phyloP scores from a whole-genome alignment of 768 basidiomycete species.

The Myochromella boudieri region DNA sequence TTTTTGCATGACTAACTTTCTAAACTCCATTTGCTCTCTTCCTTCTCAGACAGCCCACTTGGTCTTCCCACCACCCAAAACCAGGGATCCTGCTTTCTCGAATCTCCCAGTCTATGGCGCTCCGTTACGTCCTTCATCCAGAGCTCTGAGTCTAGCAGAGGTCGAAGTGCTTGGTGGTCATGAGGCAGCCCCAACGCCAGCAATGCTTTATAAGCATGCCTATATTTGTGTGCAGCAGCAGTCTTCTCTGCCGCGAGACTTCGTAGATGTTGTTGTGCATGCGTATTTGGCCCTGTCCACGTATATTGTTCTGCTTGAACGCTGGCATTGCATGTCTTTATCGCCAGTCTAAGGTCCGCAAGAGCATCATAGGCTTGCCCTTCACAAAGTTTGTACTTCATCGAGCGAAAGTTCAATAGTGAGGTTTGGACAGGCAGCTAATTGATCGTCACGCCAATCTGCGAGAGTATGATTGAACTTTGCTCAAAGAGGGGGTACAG shows the following conservation, averaged over 20 bases:
- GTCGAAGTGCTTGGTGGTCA: slow-evolving; percentile 15
- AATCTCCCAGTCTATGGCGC: slow-evolving; percentile 17
- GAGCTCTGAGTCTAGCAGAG: slow-evolving; percentile 15
- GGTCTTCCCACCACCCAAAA: slow-evolving; percentile 20
- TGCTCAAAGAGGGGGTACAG: too few relatives aligned
- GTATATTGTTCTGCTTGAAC: slow-evolving; percentile 21
- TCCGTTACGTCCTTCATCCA: slow-evolving; percentile 18
- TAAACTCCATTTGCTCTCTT: slow-evolving; percentile 20
- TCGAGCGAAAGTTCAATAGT: background rate
- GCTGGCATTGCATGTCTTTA: slow-evolving; percentile 22
- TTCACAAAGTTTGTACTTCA: slow-evolving; percentile 22
- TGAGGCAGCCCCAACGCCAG: slow-evolving; percentile 12
- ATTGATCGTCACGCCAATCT: background rate
- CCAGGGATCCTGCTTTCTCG: slow-evolving; percentile 22
- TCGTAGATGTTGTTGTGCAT: slow-evolving; percentile 19
- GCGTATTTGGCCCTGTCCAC: slow-evolving; percentile 23
- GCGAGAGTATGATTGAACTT: background rate
- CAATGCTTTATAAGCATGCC: slow-evolving; percentile 11
- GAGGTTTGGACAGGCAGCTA: background rate
- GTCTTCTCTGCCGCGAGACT: slow-evolving; percentile 16
- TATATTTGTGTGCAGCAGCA: slow-evolving; percentile 18
- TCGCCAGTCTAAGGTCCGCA: slow-evolving; percentile 18
- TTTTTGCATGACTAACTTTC: slow-evolving; percentile 23
- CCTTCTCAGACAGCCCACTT: slow-evolving; percentile 11
- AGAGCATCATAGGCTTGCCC: slow-evolving; percentile 28